Evolutionary conservation across 192 early-diverging fungal genomes (phyloP).

Genomic region (Obelidium mucronatum): DNA sequence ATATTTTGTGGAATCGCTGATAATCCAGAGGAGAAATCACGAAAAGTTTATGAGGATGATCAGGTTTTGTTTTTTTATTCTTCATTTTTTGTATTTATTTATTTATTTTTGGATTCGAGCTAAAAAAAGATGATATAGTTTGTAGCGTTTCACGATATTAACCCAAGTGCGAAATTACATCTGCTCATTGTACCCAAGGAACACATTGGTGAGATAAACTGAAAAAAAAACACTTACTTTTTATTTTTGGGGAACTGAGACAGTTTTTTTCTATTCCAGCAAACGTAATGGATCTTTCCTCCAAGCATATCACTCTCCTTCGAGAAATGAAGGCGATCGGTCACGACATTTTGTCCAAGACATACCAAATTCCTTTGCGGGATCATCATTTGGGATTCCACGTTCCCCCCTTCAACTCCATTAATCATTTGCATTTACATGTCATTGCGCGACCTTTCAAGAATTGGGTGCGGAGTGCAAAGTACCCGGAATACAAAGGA

Average conservation of each 20-base stretch:
- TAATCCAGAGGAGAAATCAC: constrained; percentile 1
- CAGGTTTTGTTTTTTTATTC: too few relatives aligned
- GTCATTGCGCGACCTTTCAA: constrained; percentile 63
- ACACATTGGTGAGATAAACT: constrained; percentile 38
- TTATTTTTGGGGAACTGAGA: neutral
- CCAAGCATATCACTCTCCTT: constrained; percentile 9
- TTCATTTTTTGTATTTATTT: too few relatives aligned
- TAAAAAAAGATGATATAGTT: too few relatives aligned
- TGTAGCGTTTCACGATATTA: constrained; percentile 53
- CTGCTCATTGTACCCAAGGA: constrained; percentile 46
- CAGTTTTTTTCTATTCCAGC: neutral
- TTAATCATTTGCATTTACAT: constrained; percentile 77
- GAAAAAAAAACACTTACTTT: neutral
- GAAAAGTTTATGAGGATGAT: constrained; percentile 40
- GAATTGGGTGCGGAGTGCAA: constrained; percentile 40
- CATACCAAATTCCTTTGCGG: constrained; percentile 18
- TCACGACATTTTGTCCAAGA: neutral
- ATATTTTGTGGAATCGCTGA: constrained; percentile 34
- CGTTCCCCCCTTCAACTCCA: constrained; percentile 71
- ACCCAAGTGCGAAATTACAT: constrained; percentile 43
- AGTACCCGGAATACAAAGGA: constrained; percentile 41
- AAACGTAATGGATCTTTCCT: constrained; percentile 20
- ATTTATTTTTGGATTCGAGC: too few relatives aligned
- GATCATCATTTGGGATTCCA: constrained; percentile 69
- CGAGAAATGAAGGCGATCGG: constrained; percentile 32